Conservation (phyloP, 1,284 basidiomycete genomes). For the Xerocomus minutiporus region DNA sequence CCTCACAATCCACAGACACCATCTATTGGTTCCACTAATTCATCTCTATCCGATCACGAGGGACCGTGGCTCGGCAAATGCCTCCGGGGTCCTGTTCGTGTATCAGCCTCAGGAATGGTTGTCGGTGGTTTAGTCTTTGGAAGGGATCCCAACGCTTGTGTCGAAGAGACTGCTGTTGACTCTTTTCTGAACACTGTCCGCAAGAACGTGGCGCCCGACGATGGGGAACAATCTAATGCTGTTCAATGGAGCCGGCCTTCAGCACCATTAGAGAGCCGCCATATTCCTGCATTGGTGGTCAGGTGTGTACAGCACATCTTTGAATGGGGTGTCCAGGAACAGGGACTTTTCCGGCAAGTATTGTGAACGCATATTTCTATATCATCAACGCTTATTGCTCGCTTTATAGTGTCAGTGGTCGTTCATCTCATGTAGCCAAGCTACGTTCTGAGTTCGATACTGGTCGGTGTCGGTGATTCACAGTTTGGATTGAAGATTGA, state of each 20-base stretch:
- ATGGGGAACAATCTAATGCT: conserved; percentile 16
- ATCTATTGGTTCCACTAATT: conserved; percentile 49
- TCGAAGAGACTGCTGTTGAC: conserved; percentile 56
- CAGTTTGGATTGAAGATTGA: conserved; percentile 5
- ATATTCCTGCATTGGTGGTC: conserved; percentile 68
- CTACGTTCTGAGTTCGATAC: conserved; percentile 80
- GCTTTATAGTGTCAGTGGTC: conserved; percentile 60
- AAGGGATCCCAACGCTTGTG: conserved; percentile 51
- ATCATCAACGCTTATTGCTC: conserved; percentile 12
- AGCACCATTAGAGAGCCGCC: conserved; percentile 47
- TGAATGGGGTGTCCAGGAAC: conserved; percentile 77
- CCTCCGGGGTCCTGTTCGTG: conserved; percentile 50
- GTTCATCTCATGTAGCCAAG: conserved; percentile 69
- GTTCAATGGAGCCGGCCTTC: conserved; percentile 25
- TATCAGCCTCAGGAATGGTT: conserved; percentile 30
- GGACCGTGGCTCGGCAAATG: conserved; percentile 54
- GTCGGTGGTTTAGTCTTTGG: conserved; percentile 62
- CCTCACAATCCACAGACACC: conserved; percentile 55
- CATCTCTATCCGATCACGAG: conserved; percentile 53
- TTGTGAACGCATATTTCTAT: not conserved
- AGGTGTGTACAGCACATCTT: conserved; percentile 78
- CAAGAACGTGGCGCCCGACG: conserved; percentile 18
- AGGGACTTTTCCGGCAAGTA: conserved; percentile 74
- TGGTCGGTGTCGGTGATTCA: conserved; percentile 41
- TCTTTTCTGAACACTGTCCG: conserved; percentile 17